phyloP scores from a whole-genome alignment of 176 grass and related monocot species.

The Eragrostis nindensis region DNA sequence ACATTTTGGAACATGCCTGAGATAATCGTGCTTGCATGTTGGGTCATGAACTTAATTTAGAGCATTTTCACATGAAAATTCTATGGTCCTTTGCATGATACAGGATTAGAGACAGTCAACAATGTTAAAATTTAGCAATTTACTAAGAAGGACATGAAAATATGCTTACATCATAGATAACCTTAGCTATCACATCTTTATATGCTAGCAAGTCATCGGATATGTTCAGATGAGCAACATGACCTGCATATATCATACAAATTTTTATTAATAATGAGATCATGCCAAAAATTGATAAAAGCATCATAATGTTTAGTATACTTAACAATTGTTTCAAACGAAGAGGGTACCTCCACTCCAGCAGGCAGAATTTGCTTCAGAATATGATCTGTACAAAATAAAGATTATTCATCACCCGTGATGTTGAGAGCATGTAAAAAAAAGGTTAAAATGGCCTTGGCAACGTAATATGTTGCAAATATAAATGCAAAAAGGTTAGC shows the following conservation, averaged over 20 bases:
- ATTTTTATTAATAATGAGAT: conserved; percentile 30
- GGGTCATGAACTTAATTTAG: neutral
- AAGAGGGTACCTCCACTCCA: conserved; percentile 88
- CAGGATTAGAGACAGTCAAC: neutral
- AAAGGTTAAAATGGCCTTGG: neutral
- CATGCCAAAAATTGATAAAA: conserved; percentile 14
- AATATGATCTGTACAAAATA: conserved; percentile 74
- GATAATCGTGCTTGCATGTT: neutral
- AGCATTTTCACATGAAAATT: conserved; percentile 6
- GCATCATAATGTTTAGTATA: conserved; percentile 42
- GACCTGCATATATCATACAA: conserved; percentile 66
- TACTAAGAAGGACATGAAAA: conserved; percentile 18
- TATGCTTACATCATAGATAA: conserved; percentile 93
- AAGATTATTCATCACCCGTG: neutral
- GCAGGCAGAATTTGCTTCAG: conserved; percentile 80
- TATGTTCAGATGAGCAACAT: conserved; percentile 98
- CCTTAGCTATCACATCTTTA: conserved; percentile 86
- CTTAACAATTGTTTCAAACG: conserved; percentile 99
- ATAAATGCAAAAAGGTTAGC: neutral
- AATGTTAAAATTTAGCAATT: neutral
- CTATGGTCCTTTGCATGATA: neutral
- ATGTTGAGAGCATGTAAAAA: neutral
- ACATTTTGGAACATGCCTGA: neutral
- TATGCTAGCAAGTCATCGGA: conserved; percentile 76
- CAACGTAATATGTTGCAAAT: conserved; percentile 10